phyloP scores from a whole-genome alignment of 2,329 filamentous ascomycete species.

The Bipolaris victoriae region DNA sequence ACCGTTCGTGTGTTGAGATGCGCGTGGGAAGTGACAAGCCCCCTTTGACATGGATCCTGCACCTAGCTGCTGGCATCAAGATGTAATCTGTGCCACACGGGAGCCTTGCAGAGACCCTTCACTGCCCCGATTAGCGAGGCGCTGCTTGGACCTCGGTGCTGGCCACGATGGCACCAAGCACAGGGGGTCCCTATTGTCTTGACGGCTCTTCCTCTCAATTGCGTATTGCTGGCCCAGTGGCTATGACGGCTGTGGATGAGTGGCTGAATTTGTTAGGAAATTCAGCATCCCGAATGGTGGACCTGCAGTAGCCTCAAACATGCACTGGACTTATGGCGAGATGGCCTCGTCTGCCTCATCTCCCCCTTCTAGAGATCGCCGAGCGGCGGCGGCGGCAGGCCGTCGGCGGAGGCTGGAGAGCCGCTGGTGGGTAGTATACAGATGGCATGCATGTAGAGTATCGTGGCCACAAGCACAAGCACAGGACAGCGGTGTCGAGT shows the following conservation, averaged over 20 bases:
- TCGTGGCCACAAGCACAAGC: neutral
- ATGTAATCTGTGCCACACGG: neutral
- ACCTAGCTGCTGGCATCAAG: neutral
- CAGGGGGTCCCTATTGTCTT: constrained; percentile 8
- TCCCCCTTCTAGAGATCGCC: constrained; percentile 7
- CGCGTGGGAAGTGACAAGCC: constrained; percentile 2
- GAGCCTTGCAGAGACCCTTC: constrained; percentile 5
- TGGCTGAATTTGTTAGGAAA: constrained; percentile 12
- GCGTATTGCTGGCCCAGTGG: constrained; percentile 4
- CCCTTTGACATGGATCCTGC: constrained; percentile 3
- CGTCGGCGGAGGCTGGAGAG: constrained; percentile 3
- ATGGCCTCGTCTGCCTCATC: constrained; percentile 3
- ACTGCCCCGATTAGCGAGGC: constrained; percentile 1
- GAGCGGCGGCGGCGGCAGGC: neutral
- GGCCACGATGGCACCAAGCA: constrained; percentile 1
- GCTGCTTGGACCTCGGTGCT: constrained; percentile 1
- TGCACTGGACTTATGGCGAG: constrained; percentile 11
- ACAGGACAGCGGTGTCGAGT: neutral
- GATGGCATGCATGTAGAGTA: neutral
- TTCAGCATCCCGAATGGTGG: constrained; percentile 17
- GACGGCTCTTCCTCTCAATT: constrained; percentile 6
- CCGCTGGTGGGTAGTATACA: neutral
- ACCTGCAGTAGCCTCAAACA: constrained; percentile 35
- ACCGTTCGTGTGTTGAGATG: constrained; percentile 2
- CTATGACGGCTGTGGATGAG: constrained; percentile 17